A percentile compares a stretch with the other conserved stretches of the same genome.
These are phyloP conservation scores for Xylaria venustula DNA, from an alignment of 495 filamentous ascomycete species.

Conservation along the genomic window DNA sequence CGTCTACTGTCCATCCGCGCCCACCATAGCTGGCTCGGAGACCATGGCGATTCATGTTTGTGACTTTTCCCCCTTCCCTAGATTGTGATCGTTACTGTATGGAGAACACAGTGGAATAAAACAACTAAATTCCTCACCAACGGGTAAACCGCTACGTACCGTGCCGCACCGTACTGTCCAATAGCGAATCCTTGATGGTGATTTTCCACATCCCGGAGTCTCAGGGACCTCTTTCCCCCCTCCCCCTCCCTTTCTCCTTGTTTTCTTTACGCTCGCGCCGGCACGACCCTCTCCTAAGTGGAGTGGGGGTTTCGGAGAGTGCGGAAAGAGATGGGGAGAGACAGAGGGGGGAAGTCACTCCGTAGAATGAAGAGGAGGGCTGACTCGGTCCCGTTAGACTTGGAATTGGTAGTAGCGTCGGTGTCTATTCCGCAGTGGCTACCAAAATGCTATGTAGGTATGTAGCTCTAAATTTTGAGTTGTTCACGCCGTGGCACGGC, in stretches of 20 bases:
- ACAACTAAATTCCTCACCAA: background rate
- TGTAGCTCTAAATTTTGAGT: too few relatives aligned
- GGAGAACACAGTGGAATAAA: slow-evolving; percentile 1
- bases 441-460: too few relatives aligned
- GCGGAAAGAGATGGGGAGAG: background rate
- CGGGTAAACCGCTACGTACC: slow-evolving; percentile 34
- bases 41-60: too few relatives aligned
- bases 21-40: too few relatives aligned
- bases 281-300: slow-evolving; percentile 7
- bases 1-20: too few relatives aligned
- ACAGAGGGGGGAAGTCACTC: background rate
- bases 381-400: slow-evolving; percentile 14
- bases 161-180: slow-evolving; percentile 2
- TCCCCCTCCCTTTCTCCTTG: background rate
- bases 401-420: too few relatives aligned
- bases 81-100: background rate
- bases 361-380: too few relatives aligned
- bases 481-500: too few relatives aligned
- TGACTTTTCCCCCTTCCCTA: background rate
- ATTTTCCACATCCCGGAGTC: background rate
- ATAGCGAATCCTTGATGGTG: background rate
- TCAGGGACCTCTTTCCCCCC: background rate
- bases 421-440: too few relatives aligned
- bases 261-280: background rate
- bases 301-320: background rate